Base-by-base conservation (phyloP, 805 yeast species). In the Candida tibetensis region DNA sequence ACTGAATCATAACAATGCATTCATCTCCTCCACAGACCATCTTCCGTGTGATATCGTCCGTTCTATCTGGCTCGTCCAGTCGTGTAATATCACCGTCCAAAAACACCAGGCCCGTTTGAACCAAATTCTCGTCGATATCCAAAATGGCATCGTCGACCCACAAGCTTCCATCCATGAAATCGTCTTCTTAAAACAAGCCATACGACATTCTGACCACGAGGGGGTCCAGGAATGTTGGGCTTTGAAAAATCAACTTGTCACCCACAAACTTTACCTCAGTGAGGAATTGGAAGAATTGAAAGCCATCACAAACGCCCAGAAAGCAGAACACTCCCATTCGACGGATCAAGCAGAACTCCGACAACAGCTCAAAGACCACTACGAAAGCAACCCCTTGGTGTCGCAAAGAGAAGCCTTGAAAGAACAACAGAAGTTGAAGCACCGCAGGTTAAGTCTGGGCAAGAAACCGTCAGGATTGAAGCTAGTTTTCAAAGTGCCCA, bases 1-100 rank as follows among this genome's bases (percentile, higher is more conserved):
- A n/a, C n/a, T n/a, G n/a, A n/a, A n/a, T n/a, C 25, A 21, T 10
- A 55, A 57, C 39, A 66, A 60, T 45, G 55, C 72, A 17, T 69
- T 64, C 45, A 60, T 69, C 22, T 58, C 71, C 16, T 66, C 72
- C 4, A 53, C 68, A 7, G 74, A 69, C 41, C 74, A 69, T 42
- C 51, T 69, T 26, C 73, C 74, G 17, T 60, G 72, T 39, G 74
- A 69, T 39, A 51, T 69, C 3, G 56, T 68, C 29, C 62, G 74
- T 33, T 63, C 71, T 6, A 47, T 68, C 7, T 69, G 74, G 74
- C 47, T 67, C 13, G 56, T 69, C 3, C 74, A 69, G 37, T 47
- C 61, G 10, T 57, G 67, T 35, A 69, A 68, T 37, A 46, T 64
- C 15, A 35, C 50, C 7, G 50, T 58, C 3, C 55, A 51, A 17